These are phyloP conservation scores for Serendipita sp. DNA, from an alignment of 768 basidiomycete genomes.

Conservation along the genomic window DNA sequence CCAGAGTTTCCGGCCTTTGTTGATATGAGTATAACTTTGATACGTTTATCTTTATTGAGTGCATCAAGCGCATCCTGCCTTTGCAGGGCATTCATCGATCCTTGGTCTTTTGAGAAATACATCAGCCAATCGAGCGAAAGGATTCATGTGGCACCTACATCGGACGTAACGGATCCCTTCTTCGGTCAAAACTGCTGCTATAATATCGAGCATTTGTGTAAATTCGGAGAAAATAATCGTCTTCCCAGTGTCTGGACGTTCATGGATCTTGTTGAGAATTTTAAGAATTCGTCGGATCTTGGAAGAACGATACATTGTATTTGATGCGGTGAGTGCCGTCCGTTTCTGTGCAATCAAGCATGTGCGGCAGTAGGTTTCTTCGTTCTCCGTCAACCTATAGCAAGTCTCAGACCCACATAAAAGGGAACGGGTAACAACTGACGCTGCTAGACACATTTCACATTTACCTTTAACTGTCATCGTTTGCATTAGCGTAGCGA, in stretches of 20 bases:
- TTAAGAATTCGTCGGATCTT: conserved; percentile 77
- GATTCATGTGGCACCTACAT: conserved; percentile 40
- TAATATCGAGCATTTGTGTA: conserved; percentile 72
- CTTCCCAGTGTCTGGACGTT: conserved; percentile 55
- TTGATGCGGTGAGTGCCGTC: not conserved
- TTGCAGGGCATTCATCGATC: conserved; percentile 61
- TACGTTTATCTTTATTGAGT: conserved; percentile 44
- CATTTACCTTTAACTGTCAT: conserved; percentile 55
- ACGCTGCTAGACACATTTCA: conserved; percentile 58
- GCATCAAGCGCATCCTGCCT: conserved; percentile 59
- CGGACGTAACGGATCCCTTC: conserved; percentile 58
- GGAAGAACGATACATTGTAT: conserved; percentile 31
- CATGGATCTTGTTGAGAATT: conserved; percentile 48
- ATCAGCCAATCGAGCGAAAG: not conserved
- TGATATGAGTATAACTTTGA: conserved; percentile 76
- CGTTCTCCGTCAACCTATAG: not conserved
- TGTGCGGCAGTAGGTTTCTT: not conserved
- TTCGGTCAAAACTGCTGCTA: conserved; percentile 67
- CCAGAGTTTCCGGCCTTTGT: conserved; percentile 96
- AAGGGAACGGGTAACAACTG: not conserved
- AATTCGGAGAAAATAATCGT: conserved; percentile 95
- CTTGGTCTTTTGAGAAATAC: conserved; percentile 53
- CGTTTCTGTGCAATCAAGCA: not conserved
- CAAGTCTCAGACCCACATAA: not conserved
- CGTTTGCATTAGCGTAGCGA: conserved; percentile 55